Evolutionary conservation across 2,329 filamentous ascomycete genomes (phyloP).

Genomic region (Clonostachys sp.): DNA sequence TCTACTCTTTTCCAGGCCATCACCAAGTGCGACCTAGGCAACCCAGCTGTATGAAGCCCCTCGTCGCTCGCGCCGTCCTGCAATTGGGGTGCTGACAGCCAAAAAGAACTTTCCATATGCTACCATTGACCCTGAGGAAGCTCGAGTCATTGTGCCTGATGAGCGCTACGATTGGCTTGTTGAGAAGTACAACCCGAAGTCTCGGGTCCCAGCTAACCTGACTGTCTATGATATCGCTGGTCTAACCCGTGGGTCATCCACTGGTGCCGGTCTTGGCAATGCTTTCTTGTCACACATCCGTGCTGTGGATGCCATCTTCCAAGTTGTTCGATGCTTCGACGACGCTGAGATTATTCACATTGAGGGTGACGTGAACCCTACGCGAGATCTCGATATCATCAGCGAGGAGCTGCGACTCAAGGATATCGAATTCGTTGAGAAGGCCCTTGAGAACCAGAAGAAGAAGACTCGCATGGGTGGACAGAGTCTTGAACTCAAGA

Average conservation of each 20-base stretch:
- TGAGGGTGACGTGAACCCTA: constrained; percentile 95
- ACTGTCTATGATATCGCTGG: constrained; percentile 99
- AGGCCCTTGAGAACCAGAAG: constrained; percentile 83
- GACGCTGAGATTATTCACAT: constrained; percentile 99
- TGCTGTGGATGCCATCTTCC: constrained; percentile 96
- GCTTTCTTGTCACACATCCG: constrained; percentile 98
- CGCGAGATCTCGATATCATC: constrained; percentile 93
- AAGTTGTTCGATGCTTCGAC: constrained; percentile 95
- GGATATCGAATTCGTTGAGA: constrained; percentile 97
- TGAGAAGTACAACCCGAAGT: constrained; percentile 97
- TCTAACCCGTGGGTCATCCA: constrained; percentile 91
- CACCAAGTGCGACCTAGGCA: constrained; percentile 94
- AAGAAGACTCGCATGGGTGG: constrained; percentile 95
- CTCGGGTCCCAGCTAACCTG: constrained; percentile 90
- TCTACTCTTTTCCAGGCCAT: constrained; percentile 99
- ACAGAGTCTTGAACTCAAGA: constrained; percentile 96
- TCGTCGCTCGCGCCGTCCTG: constrained; percentile 20
- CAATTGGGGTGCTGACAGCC: constrained; percentile 33
- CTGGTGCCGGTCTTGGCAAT: constrained; percentile 95
- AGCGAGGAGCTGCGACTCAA: constrained; percentile 94
- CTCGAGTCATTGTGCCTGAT: constrained; percentile 94
- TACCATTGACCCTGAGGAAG: constrained; percentile 98
- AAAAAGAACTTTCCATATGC: constrained; percentile 93
- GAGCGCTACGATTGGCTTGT: constrained; percentile 93
- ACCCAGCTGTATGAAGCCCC: constrained; percentile 73